A percentile compares a stretch with the other conserved stretches of the same genome.
These are phyloP conservation scores for Phytopythium ostracodes DNA, from an alignment of 352 stramenopile species.

Conservation along the genomic window DNA sequence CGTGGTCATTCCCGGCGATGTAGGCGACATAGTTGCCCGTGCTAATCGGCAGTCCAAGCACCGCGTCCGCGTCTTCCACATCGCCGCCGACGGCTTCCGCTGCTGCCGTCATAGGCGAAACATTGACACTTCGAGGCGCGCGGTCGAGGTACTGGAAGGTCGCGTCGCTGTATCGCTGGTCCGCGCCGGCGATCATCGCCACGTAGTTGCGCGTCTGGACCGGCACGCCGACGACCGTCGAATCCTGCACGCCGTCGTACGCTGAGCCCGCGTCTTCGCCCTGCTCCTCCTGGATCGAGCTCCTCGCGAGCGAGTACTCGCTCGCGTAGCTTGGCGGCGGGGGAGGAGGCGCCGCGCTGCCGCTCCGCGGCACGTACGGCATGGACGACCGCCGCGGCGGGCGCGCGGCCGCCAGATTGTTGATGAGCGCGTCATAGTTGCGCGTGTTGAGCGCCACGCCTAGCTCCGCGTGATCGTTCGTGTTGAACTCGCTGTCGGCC, in stretches of 20 bases:
- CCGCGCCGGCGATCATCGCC: slow-evolving; percentile 25
- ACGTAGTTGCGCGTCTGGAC: slow-evolving; percentile 51
- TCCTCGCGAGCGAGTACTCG: not conserved
- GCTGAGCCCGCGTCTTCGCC: slow-evolving; percentile 3
- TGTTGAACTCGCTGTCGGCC: not conserved
- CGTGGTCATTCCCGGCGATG: slow-evolving; percentile 24
- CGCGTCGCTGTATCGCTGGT: slow-evolving; percentile 20
- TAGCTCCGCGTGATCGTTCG: slow-evolving; percentile 24
- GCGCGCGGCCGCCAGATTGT: slow-evolving; percentile 20
- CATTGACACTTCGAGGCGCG: slow-evolving; percentile 1
- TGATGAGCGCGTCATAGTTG: slow-evolving; percentile 58
- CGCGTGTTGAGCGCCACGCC: slow-evolving; percentile 56
- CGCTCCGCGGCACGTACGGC: not conserved
- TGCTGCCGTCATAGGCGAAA: not conserved
- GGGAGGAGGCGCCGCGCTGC: not conserved
- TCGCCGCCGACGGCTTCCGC: slow-evolving; percentile 10
- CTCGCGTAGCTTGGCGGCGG: not conserved
- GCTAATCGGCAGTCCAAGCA: slow-evolving; percentile 56
- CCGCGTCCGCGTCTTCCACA: slow-evolving; percentile 29
- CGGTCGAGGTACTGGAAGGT: slow-evolving; percentile 2
- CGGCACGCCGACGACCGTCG: slow-evolving; percentile 38
- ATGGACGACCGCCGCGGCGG: slow-evolving; percentile 2
- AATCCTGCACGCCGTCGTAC: slow-evolving; percentile 22
- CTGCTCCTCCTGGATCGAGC: slow-evolving; percentile 1
- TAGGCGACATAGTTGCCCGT: slow-evolving; percentile 56